These are phyloP conservation scores for Strobilomyces echinocephalus DNA, from an alignment of 768 basidiomycete species.

Conservation along the genomic window DNA sequence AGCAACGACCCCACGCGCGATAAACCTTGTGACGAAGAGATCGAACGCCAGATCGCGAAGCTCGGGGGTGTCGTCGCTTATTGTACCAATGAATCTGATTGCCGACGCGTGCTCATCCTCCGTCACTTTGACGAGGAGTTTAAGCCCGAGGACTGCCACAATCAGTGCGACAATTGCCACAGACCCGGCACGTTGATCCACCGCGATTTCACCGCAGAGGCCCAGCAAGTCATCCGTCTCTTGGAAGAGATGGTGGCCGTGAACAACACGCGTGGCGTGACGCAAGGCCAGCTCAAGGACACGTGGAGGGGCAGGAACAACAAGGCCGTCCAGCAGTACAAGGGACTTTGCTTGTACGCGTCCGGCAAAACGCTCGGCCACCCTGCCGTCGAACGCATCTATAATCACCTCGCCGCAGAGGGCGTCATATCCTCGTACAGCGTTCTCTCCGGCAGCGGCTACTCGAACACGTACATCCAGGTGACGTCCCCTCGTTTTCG, in stretches of 20 bases:
- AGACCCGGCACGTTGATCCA: constrained; percentile 40
- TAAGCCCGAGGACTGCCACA: constrained; percentile 56
- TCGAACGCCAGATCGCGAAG: constrained; percentile 61
- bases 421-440: constrained; percentile 47
- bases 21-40: constrained; percentile 41
- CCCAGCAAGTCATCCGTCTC: constrained; percentile 53
- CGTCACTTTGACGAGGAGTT: constrained; percentile 87
- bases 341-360: constrained; percentile 50
- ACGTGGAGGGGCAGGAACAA: constrained; percentile 62
- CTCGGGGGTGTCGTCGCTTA: constrained; percentile 71
- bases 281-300: constrained; percentile 53
- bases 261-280: constrained; percentile 49
- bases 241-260: constrained; percentile 41
- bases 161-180: constrained; percentile 81
- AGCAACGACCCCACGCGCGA: constrained; percentile 33
- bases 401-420: constrained; percentile 50
- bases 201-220: constrained; percentile 60
- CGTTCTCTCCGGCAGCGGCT: constrained; percentile 46
- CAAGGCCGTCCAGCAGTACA: constrained; percentile 40
- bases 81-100: constrained; percentile 76
- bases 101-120: constrained; percentile 83
- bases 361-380: constrained; percentile 45
- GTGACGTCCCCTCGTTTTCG: constrained; percentile 28
- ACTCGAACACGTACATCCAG: constrained; percentile 48
- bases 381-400: constrained; percentile 60